These are phyloP conservation scores for Chlorophyllum brunneum DNA, from an alignment of 768 basidiomycete species.

Conservation along the genomic window DNA sequence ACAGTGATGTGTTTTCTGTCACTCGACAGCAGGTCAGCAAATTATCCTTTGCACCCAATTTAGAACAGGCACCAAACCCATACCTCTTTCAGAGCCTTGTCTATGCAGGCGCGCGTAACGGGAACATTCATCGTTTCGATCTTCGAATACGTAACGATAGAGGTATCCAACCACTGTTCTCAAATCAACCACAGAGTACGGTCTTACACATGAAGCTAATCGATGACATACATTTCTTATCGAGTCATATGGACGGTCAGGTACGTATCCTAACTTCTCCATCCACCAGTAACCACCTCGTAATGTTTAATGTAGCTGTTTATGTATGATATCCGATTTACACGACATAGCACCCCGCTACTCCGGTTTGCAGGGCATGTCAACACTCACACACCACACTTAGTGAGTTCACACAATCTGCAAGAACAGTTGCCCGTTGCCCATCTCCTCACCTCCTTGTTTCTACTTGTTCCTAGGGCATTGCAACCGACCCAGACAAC, in stretches of 20 bases:
- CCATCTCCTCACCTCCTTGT: slow-evolving; percentile 6
- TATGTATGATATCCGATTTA: slow-evolving; percentile 60
- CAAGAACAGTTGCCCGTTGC: no score
- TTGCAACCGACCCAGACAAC: slow-evolving; percentile 52
- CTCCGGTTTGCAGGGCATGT: slow-evolving; percentile 50
- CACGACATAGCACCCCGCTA: slow-evolving; percentile 32
- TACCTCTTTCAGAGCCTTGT: slow-evolving; percentile 39
- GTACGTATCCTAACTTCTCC: slow-evolving; percentile 26
- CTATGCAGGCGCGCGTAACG: slow-evolving; percentile 60
- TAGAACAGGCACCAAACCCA: no score
- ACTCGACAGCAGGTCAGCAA: slow-evolving; percentile 43
- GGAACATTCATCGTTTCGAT: slow-evolving; percentile 55
- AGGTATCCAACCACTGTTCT: slow-evolving; percentile 36
- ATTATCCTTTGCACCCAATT: not conserved
- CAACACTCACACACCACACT: slow-evolving; percentile 46
- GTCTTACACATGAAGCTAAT: slow-evolving; percentile 51
- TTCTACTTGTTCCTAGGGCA: slow-evolving; percentile 40
- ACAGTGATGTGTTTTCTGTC: slow-evolving; percentile 65
- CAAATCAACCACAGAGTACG: slow-evolving; percentile 32
- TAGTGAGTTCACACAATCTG: slow-evolving; percentile 37
- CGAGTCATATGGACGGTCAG: slow-evolving; percentile 55
- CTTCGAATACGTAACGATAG: slow-evolving; percentile 34
- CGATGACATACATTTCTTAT: slow-evolving; percentile 48
- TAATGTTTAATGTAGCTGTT: slow-evolving; percentile 39
- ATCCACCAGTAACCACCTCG: not conserved